Base-by-base conservation (phyloP, 2,329 filamentous ascomycete species). In the Davidsoniella neocaledoniae region DNA sequence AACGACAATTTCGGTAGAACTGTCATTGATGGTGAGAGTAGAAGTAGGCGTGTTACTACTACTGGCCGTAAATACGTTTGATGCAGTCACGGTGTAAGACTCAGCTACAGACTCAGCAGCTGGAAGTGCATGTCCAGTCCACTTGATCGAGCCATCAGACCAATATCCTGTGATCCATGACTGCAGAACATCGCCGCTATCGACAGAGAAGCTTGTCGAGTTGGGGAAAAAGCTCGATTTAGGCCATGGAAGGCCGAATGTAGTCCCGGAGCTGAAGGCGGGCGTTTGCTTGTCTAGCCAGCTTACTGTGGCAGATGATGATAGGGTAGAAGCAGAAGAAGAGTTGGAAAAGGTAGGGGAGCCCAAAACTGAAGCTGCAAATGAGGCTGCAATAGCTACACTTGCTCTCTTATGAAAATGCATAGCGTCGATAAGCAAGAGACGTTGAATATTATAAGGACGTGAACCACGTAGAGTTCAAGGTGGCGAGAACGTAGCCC, bases 121-220 rank as follows among this genome's bases (percentile, higher is more conserved):
- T 10, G 66, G 59, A 41, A 79, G 62, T 0, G 75, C 73, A 56
- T 79, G 76, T 0, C 67, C 74, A 2, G 71, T 76, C 76, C 76
- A 79, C 57, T 78, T 79, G 48, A 77, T 64, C 0, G 75, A 76
- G 23, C 71, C 72, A 59, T 79, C 76, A 1, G 69, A 66, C 76
- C 75, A 79, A 57, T 73, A 75, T 0, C 69, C 73, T 1, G 71
- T 77, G 2, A 68, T 62, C 74, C 75, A 78, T 0, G 74, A 73
- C 53, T 77, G 68, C 54, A 51, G 57, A 17, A 29, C 57, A 0
- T 56, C 56, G 4, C 57, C 58, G 17, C 55, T 54, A 0, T 55
- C 55, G 21, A 63, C 58, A 6, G 59, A 59, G 53, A 70, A 68
- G 5, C 56, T 55, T 14, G 64, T 67, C n/a, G 58, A 55, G 10